Evolutionary conservation across 805 yeast genomes (phyloP).

Genomic region (Metahyphopichia silvanorum): DNA sequence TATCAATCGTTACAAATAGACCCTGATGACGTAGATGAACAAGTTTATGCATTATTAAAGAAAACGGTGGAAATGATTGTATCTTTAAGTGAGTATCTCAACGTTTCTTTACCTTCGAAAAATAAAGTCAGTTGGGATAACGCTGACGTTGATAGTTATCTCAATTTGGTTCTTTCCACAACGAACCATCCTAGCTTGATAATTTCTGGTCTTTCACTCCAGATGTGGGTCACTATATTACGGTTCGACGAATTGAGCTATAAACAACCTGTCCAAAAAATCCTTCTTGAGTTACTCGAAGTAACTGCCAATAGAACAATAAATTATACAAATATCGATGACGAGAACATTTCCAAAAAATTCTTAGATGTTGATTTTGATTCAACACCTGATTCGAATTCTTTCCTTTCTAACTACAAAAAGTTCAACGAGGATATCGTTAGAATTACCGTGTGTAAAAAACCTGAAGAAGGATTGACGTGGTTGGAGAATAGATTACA

Average conservation of each 20-base stretch:
- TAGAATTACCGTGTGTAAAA: conserved; percentile 80
- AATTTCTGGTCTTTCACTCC: conserved; percentile 86
- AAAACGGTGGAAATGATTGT: conserved; percentile 93
- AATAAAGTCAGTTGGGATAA: conserved; percentile 47
- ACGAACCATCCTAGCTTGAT: conserved; percentile 82
- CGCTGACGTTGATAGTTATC: conserved; percentile 65
- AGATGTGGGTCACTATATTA: conserved; percentile 90
- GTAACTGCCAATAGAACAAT: conserved; percentile 75
- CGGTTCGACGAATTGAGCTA: conserved; percentile 74
- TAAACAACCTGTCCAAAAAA: conserved; percentile 48
- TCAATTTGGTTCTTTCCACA: conserved; percentile 73
- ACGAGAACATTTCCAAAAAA: conserved; percentile 59
- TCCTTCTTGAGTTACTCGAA: conserved; percentile 68
- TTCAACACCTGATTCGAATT: conserved; percentile 70
- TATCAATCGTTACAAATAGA: conserved; percentile 59
- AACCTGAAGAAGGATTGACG: conserved; percentile 72
- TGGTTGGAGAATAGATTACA: conserved; percentile 81
- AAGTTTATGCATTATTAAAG: conserved; percentile 74
- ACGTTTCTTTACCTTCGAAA: conserved; percentile 36
- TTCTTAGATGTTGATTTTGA: conserved; percentile 87
- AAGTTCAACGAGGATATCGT: conserved; percentile 88
- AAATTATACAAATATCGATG: conserved; percentile 66
- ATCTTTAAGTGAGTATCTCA: conserved; percentile 75
- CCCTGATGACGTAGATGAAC: conserved; percentile 75
- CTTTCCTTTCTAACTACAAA: conserved; percentile 76